Percentiles rank a stretch among this genome's conserved stretches.
Conservation (phyloP, 108 stramenopile genomes). For the Parmales sp. region DNA sequence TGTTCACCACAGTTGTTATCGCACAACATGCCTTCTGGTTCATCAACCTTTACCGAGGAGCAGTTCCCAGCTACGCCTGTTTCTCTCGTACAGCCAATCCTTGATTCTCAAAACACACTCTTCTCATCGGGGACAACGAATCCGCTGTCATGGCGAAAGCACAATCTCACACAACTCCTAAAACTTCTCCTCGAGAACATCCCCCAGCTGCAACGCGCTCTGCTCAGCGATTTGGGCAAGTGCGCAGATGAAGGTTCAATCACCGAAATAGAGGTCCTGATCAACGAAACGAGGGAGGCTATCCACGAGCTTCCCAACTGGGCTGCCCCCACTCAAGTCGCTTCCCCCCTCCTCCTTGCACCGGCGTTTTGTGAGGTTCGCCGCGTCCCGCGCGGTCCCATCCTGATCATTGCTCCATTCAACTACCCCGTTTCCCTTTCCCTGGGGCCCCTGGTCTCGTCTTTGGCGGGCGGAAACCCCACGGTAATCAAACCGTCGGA, state of each 20-base stretch:
- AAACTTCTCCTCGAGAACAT: too few species aligned
- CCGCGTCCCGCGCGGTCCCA: neutral
- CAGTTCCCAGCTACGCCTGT: too few species aligned
- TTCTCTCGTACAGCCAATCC: too few species aligned
- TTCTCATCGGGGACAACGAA: too few species aligned
- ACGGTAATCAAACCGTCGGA: slow-evolving; percentile 6
- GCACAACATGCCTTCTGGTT: too few species aligned
- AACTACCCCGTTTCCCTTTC: slow-evolving; percentile 37
- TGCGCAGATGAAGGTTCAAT: neutral
- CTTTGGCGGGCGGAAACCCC: neutral
- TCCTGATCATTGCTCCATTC: slow-evolving; percentile 27
- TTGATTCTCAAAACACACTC: too few species aligned
- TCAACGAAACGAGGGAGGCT: neutral
- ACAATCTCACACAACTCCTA: too few species aligned
- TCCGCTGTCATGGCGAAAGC: too few species aligned
- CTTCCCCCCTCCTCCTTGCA: neutral
- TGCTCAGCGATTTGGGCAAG: too few species aligned
- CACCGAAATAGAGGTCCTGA: neutral
- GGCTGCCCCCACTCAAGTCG: neutral
- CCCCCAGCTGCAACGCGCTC: too few species aligned
- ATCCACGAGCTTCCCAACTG: neutral
- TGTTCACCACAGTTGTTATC: too few species aligned
- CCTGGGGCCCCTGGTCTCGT: slow-evolving; percentile 22
- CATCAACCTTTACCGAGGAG: too few species aligned
- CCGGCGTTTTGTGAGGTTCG: neutral